Percentiles rank a stretch among this genome's conserved stretches.
These are phyloP conservation scores for Cyberlindnera euphorbiae DNA, from an alignment of 805 yeast species.

Conservation along the genomic window DNA sequence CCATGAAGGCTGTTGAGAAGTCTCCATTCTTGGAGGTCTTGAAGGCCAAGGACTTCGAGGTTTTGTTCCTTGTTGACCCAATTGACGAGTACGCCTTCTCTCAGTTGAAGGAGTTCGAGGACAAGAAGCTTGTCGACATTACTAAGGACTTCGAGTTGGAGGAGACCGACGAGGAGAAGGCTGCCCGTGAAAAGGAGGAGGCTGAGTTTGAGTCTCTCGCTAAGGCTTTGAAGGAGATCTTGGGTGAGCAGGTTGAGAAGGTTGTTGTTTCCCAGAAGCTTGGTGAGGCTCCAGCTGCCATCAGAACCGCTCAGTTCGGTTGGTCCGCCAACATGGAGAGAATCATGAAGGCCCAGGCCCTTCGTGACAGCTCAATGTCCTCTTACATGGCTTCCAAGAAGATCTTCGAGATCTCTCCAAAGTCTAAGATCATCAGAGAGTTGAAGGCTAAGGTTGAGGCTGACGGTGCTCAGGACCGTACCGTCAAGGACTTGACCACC, in stretches of 20 bases:
- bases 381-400: slow-evolving; percentile 99
- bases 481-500: slow-evolving; percentile 95
- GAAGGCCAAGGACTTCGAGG: slow-evolving; percentile 98
- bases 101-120: slow-evolving; percentile 98
- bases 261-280: slow-evolving; percentile 97
- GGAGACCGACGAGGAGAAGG: slow-evolving; percentile 98
- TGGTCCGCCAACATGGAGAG: slow-evolving; percentile 99
- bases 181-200: slow-evolving; percentile 85
- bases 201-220: slow-evolving; percentile 91
- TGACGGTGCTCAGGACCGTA: slow-evolving; percentile 97
- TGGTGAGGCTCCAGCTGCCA: slow-evolving; percentile 99
- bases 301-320: slow-evolving; percentile 99
- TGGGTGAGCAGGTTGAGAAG: slow-evolving; percentile 99
- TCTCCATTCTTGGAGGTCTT: slow-evolving; percentile 99
- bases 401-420: slow-evolving; percentile 98
- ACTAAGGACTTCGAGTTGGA: slow-evolving; percentile 98
- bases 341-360: slow-evolving; percentile 99
- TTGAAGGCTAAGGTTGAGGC: slow-evolving; percentile 94
- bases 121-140: slow-evolving; percentile 97
- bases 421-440: slow-evolving; percentile 91
- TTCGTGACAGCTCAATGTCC: slow-evolving; percentile 98
- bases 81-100: slow-evolving; percentile 99
- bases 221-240: slow-evolving; percentile 91
- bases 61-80: slow-evolving; percentile 96
- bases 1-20: slow-evolving; percentile 94